phyloP scores from a whole-genome alignment of 176 grass and related monocot genomes.

The Carex kokanica region DNA sequence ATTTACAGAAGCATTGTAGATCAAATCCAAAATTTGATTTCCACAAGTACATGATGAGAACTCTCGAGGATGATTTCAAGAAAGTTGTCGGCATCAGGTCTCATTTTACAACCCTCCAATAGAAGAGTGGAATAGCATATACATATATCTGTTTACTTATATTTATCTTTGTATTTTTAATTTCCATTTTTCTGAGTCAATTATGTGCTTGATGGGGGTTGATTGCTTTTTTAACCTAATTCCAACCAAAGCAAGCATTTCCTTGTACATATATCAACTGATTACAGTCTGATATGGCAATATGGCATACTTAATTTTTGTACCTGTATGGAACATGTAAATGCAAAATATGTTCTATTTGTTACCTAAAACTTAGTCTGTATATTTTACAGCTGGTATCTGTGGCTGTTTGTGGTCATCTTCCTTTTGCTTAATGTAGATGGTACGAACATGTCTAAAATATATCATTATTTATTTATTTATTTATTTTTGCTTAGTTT shows the following conservation, averaged over 20 bases:
- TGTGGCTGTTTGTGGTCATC: conserved; percentile 81
- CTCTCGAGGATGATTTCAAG: conserved; percentile 83
- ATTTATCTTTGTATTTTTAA: conserved; percentile 10
- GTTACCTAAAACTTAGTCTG: not conserved
- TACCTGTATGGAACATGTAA: not conserved
- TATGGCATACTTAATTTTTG: not conserved
- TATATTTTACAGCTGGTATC: conserved; percentile 59
- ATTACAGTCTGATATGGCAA: not conserved
- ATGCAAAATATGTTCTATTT: not conserved
- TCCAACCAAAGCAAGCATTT: not conserved
- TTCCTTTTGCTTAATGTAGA: conserved; percentile 86
- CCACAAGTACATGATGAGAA: conserved; percentile 66
- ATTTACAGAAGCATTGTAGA: conserved; percentile 45
- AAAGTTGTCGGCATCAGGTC: conserved; percentile 83
- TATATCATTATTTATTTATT: not conserved
- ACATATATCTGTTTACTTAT: not conserved
- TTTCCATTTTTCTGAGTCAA: not conserved
- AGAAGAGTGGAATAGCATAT: conserved; percentile 19
- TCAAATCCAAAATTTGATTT: conserved; percentile 41
- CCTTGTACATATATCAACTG: not conserved
- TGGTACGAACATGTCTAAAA: conserved; percentile 40
- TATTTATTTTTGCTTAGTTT: not conserved
- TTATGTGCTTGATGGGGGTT: not conserved
- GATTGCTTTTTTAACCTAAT: not conserved
- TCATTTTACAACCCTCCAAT: conserved; percentile 30